Evolutionary conservation across 1,284 basidiomycete species (phyloP).

Genomic region (Gomphus bonarii): DNA sequence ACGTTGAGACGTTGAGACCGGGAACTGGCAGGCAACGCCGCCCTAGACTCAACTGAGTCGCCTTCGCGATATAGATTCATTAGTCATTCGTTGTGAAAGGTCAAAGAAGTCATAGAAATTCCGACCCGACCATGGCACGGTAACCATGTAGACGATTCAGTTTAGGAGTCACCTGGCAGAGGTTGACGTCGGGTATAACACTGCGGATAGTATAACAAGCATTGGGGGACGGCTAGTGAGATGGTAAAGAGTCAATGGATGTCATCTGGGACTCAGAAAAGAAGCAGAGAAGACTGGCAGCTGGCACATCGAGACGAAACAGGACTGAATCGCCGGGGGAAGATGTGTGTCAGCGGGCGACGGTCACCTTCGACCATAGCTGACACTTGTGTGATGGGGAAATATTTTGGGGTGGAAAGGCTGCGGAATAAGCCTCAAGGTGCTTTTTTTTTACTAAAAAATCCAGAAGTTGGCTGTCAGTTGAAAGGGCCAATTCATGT

Average conservation of each 20-base stretch:
- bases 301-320: background rate
- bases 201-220: background rate
- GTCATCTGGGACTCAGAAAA: background rate
- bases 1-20: background rate
- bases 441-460: no score
- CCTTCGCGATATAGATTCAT: background rate
- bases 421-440: no score
- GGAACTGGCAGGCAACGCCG: background rate
- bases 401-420: no score
- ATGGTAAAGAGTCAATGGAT: background rate
- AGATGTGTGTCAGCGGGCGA: background rate
- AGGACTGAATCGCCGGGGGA: no score
- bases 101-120: background rate
- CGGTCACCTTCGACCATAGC: background rate
- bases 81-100: background rate
- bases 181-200: background rate
- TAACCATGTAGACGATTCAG: background rate
- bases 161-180: background rate
- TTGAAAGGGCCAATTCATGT: no score
- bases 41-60: background rate
- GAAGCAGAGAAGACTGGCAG: background rate
- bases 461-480: no score
- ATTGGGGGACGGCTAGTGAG: background rate
- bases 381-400: background rate
- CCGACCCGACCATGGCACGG: background rate